Percentiles rank a stretch among this genome's conserved stretches.
phyloP scores from a whole-genome alignment of 2,329 filamentous ascomycete genomes.

The Fulvia fulva region DNA sequence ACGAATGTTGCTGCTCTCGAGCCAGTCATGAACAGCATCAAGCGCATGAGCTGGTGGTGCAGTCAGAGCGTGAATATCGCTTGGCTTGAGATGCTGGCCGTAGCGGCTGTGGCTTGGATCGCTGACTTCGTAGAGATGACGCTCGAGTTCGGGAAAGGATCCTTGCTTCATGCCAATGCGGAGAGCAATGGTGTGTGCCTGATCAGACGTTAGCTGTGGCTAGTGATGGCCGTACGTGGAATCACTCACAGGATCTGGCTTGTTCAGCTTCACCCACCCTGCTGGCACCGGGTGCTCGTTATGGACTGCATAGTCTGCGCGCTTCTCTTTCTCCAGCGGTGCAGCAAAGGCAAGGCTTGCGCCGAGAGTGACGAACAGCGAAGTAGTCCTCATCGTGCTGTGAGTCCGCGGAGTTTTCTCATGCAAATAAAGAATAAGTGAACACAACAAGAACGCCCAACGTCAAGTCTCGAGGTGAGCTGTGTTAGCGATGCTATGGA shows the following conservation, averaged over 20 bases:
- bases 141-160: conserved; percentile 45
- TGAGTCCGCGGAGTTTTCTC: neutral
- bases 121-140: conserved; percentile 58
- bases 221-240: neutral
- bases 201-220: conserved; percentile 1
- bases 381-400: neutral
- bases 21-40: conserved; percentile 40
- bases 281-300: conserved; percentile 17
- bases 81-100: conserved; percentile 55
- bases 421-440: neutral
- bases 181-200: conserved; percentile 16
- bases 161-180: conserved; percentile 25
- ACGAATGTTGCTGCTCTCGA: conserved; percentile 41
- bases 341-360: conserved; percentile 4
- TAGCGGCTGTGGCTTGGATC: conserved; percentile 58
- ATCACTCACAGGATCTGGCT: conserved; percentile 13
- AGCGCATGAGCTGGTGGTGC: conserved; percentile 50
- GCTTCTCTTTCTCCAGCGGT: conserved; percentile 11
- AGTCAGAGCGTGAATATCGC: conserved; percentile 52
- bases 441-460: neutral
- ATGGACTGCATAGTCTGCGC: conserved; percentile 16
- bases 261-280: conserved; percentile 18
- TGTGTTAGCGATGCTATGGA: neutral
- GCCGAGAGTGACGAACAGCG: neutral
- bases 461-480: neutral